These are phyloP conservation scores for Phytophthora melonis DNA, from an alignment of 352 stramenopile genomes.

Conservation along the genomic window DNA sequence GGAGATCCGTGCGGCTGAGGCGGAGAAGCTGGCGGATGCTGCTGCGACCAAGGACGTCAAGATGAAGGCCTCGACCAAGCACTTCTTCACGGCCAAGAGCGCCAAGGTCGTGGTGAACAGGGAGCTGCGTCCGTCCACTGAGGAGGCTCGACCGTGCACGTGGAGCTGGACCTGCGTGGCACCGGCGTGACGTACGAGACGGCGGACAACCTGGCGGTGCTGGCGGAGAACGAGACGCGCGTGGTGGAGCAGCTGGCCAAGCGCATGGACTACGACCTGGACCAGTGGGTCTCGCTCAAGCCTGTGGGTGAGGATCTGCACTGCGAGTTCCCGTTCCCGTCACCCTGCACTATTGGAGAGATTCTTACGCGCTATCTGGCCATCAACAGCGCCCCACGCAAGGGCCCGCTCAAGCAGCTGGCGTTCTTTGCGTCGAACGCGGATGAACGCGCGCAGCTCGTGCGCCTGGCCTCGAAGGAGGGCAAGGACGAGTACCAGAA, in stretches of 20 bases:
- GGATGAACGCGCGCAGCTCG: slow-evolving; percentile 61
- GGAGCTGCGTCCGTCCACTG: slow-evolving; percentile 89
- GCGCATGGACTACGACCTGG: slow-evolving; percentile 90
- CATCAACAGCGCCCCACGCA: slow-evolving; percentile 92
- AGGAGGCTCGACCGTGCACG: slow-evolving; percentile 90
- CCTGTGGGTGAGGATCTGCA: slow-evolving; percentile 55
- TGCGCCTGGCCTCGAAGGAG: slow-evolving; percentile 80
- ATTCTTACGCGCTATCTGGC: slow-evolving; percentile 95
- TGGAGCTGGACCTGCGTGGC: slow-evolving; percentile 90
- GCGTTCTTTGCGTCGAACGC: slow-evolving; percentile 76
- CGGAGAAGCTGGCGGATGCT: slow-evolving; percentile 14
- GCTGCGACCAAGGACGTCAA: slow-evolving; percentile 37
- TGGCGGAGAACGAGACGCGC: slow-evolving; percentile 88
- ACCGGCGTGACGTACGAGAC: slow-evolving; percentile 92
- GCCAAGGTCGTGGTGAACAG: slow-evolving; percentile 89
- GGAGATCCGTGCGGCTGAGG: slow-evolving; percentile 48
- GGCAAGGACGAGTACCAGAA: slow-evolving; percentile 95
- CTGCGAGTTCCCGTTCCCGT: slow-evolving; percentile 93
- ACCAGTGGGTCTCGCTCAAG: slow-evolving; percentile 89
- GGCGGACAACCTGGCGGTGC: slow-evolving; percentile 94
- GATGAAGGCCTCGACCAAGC: slow-evolving; percentile 86
- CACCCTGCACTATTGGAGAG: slow-evolving; percentile 93
- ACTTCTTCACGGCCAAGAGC: slow-evolving; percentile 90
- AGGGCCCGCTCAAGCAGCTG: slow-evolving; percentile 84
- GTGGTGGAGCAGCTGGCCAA: slow-evolving; percentile 89